Base-by-base conservation (phyloP, 2,329 filamentous ascomycete species). In the Nothophaeocryptopus gaeumannii region DNA sequence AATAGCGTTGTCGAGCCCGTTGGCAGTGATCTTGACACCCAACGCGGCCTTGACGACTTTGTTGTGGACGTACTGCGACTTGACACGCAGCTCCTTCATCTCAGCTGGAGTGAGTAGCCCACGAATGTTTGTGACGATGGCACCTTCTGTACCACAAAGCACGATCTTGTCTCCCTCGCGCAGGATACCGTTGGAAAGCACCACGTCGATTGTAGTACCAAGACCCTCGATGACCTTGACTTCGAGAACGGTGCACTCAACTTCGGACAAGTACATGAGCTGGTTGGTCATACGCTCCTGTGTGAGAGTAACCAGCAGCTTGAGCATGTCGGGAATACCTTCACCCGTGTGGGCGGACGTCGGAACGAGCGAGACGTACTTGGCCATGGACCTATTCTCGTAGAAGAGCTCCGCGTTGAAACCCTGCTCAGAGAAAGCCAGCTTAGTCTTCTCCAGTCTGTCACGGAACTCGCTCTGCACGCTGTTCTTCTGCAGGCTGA, bases 211-310 rank as follows among this genome's bases (percentile, higher is more conserved):
- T 39, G 93, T 99, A 72, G 96, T 99, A 68, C 93, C 93, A 58
- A 99, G 90, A 73, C 93, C 95, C 72, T 99, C 93, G 56, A 99
- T 96, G 41, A 95, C 89, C 82, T 99, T 99, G 71, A 99, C 93
- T 76, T 99, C 93, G 36, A 99, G 84, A 42, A 99, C 92, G 7
- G 93, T 99, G 70, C 90, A 93, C 74, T 99, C 91, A 20, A 97
- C 89, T 74, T 99, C 93, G 30, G 91, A 93, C 50, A 99, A 82
- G 71, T 99, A 99, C 93, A 99, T 99, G 62, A 99, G 83, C 58
- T 90, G 89, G 63, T 86, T 89, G 39, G 93, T 92, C 89, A 99
- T 97, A 64, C 93, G 88, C 75, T 97, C 91, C 73, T 99, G 95
- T 1, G 91, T 96, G 51, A 99, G 80, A 63, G 88, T 84, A 42